Percentiles rank a stretch among this genome's conserved stretches.
Conservation (phyloP, 768 basidiomycete genomes). For the Phlegmacium glaucopus region DNA sequence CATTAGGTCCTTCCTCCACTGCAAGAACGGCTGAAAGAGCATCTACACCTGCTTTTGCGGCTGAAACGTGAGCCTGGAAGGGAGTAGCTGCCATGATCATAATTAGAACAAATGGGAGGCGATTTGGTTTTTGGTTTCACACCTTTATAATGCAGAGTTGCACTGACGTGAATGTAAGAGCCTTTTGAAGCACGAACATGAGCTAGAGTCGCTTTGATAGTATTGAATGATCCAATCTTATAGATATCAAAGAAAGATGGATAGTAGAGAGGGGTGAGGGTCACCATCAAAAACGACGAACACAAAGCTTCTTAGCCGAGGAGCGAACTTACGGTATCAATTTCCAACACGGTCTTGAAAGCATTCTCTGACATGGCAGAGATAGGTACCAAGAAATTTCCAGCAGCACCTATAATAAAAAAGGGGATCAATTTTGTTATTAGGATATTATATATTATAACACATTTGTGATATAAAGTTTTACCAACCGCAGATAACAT, state of each 20-base stretch:
- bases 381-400: slow-evolving; percentile 92
- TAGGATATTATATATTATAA: not conserved
- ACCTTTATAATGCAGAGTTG: slow-evolving; percentile 86
- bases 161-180: slow-evolving; percentile 85
- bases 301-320: not conserved
- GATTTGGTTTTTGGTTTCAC: slow-evolving; percentile 7
- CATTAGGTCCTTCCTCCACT: slow-evolving; percentile 91
- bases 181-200: slow-evolving; percentile 71
- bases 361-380: slow-evolving; percentile 82
- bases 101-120: too few species aligned
- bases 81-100: slow-evolving; percentile 51
- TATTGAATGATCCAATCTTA: slow-evolving; percentile 90
- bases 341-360: slow-evolving; percentile 90
- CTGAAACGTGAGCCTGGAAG: slow-evolving; percentile 90
- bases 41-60: slow-evolving; percentile 94
- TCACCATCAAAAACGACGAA: too few species aligned
- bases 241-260: slow-evolving; percentile 2
- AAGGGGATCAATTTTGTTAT: slow-evolving; percentile 4
- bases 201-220: slow-evolving; percentile 85
- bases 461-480: not conserved
- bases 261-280: not conserved
- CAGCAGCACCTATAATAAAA: slow-evolving; percentile 97
- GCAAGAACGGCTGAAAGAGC: slow-evolving; percentile 84
- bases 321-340: slow-evolving; percentile 68
- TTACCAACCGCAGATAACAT: slow-evolving; percentile 85